Conservation (phyloP, 441 rosid genomes). For the Gossypium trilobum region DNA sequence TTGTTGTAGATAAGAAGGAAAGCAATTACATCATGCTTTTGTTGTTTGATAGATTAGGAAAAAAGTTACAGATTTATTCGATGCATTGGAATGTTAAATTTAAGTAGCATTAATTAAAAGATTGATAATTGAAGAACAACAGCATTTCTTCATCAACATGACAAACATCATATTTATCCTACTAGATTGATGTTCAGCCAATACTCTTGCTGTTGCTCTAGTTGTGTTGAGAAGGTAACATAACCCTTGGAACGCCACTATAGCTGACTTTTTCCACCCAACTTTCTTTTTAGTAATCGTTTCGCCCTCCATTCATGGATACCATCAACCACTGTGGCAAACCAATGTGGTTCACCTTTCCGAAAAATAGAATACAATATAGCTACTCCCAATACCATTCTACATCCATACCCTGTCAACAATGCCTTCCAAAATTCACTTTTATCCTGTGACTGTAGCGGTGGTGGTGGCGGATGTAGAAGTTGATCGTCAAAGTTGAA, state of each 20-base stretch:
- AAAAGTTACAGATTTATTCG: background rate
- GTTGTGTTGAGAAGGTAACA: background rate
- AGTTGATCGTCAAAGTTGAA: slow-evolving; percentile 13
- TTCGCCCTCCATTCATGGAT: background rate
- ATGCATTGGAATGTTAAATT: too few species aligned
- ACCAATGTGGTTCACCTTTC: slow-evolving; percentile 3
- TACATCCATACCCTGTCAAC: background rate
- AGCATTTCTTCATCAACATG: too few species aligned
- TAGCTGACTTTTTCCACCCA: background rate
- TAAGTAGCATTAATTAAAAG: too few species aligned
- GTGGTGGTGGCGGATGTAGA: background rate
- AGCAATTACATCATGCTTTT: background rate
- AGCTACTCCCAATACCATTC: background rate
- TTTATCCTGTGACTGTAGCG: background rate
- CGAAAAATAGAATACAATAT: background rate
- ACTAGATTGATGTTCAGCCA: background rate
- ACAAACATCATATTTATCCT: too few species aligned
- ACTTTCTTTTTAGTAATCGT: background rate
- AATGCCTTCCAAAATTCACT: background rate
- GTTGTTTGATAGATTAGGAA: background rate
- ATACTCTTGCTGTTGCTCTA: background rate
- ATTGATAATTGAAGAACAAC: too few species aligned
- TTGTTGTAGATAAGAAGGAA: too few species aligned
- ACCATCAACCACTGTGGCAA: background rate
- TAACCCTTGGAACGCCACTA: background rate